phyloP scores from a whole-genome alignment of 192 early-diverging fungal species.

The Paraglomus occultum region DNA sequence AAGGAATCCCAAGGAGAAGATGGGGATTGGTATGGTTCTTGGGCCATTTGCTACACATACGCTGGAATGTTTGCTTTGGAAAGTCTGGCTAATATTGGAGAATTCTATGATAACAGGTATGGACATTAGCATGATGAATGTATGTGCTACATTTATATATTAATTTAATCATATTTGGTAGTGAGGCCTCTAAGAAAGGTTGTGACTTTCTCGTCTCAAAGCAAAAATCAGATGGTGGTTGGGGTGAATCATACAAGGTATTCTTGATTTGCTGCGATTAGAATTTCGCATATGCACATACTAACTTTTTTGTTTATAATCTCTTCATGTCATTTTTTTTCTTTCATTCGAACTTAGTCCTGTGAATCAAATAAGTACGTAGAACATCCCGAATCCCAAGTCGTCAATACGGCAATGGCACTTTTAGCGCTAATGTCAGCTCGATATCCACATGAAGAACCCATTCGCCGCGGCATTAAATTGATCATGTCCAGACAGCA shows the following conservation, averaged over 20 bases:
- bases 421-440: conserved; percentile 88
- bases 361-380: conserved; percentile 68
- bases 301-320: not conserved
- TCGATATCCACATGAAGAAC: conserved; percentile 70
- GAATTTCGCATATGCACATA: conserved; percentile 25
- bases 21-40: conserved; percentile 93
- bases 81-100: conserved; percentile 77
- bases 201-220: conserved; percentile 91
- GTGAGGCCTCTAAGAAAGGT: conserved; percentile 60
- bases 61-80: conserved; percentile 91
- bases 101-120: conserved; percentile 78
- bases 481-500: conserved; percentile 86
- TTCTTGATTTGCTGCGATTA: not conserved
- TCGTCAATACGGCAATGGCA: conserved; percentile 90
- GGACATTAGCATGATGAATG: not conserved
- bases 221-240: conserved; percentile 91
- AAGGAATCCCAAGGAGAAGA: conserved; percentile 67
- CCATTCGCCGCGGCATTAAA: conserved; percentile 65
- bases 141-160: not conserved
- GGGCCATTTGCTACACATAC: conserved; percentile 98
- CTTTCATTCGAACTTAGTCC: conserved; percentile 41
- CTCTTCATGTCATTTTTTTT: conserved; percentile 7
- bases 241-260: conserved; percentile 94
- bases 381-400: conserved; percentile 75
- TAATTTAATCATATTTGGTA: conserved; percentile 30